phyloP scores from a whole-genome alignment of 768 basidiomycete species.

The Pisolithus microcarpus region DNA sequence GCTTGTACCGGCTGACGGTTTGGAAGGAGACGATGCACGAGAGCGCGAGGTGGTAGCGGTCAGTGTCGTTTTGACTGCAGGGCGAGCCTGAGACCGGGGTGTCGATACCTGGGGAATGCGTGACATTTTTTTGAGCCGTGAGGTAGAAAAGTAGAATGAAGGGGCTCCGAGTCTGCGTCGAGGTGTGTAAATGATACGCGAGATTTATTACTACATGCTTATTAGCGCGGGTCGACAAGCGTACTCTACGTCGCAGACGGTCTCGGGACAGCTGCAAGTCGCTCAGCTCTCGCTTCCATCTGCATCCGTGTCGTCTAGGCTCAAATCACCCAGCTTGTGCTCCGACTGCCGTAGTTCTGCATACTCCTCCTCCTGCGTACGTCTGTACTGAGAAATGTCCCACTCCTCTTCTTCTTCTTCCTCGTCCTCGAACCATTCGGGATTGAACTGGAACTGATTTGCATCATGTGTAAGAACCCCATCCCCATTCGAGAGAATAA shows the following conservation, averaged over 20 bases:
- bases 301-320: conserved; percentile 14
- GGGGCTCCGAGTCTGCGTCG: too few species aligned
- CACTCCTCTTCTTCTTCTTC: conserved; percentile 44
- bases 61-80: conserved; percentile 23
- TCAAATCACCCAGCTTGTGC: conserved; percentile 8
- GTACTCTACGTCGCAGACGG: too few species aligned
- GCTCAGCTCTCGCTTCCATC: conserved; percentile 1
- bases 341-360: conserved; percentile 20
- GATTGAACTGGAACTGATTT: conserved; percentile 86
- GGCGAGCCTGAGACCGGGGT: conserved; percentile 16
- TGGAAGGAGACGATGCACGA: conserved; percentile 25
- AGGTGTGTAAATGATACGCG: too few species aligned
- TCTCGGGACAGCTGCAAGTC: neutral
- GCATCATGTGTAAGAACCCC: neutral
- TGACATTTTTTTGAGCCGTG: conserved; percentile 26
- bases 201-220: neutral
- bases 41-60: conserved; percentile 24
- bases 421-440: conserved; percentile 86
- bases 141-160: neutral
- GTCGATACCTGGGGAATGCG: conserved; percentile 33
- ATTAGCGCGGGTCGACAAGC: neutral
- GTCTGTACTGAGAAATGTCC: conserved; percentile 56
- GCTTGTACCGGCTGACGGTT: conserved; percentile 21
- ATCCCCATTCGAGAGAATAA: conserved; percentile 4
- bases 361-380: conserved; percentile 25